Evolutionary conservation across 2,329 filamentous ascomycete species (phyloP), one percentile per base, ranked within the genome.

Genomic region (Colletotrichum musicola): DNA sequence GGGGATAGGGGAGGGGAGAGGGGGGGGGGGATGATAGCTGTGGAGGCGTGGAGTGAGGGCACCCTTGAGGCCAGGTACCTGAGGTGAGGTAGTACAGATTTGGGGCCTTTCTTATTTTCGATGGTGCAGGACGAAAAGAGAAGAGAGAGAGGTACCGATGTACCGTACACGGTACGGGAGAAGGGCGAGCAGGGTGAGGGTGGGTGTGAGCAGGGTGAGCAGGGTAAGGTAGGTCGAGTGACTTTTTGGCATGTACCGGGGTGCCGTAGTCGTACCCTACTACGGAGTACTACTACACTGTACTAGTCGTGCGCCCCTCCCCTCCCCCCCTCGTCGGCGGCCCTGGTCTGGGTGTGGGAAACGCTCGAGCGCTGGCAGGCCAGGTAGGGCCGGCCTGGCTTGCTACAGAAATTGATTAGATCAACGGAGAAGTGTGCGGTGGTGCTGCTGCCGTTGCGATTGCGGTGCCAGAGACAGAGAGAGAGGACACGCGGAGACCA

Each of bases 321-420:
- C 38, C 50, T 4, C 22, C 22, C 22, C 22, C 58, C 38, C 49
- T 62, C 61, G 62, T 46, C 61, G 49, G 30, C 58, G 49, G 54
- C 22, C 65, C 55, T 59, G 63, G 60, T 42, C 64, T 61, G 54
- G 53, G 62, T 44, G 56, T 60, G 59, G 54, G 50, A 69, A 62
- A 66, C 69, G 70, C 70, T 71, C 70, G 70, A 72, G 70, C 70
- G 61, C 58, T 70, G 69, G 69, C 69, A 70, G 69, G 54, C 61
- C 57, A 64, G 64, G 66, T 60, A 64, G 64, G 65, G 66, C 61
- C 49, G 70, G 67, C 68, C 63, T 70, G 70, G 59, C 59, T 69
- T 70, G 67, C 68, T 72, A 71, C 71, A 71, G 71, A 71, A 74
- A 73, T 72, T 72, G 72, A 73, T 69, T 68, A 74, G 72, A 73